These are phyloP conservation scores for Chrysanthemum seticuspe DNA, from an alignment of 129 eudicot genomes.

Conservation along the genomic window DNA sequence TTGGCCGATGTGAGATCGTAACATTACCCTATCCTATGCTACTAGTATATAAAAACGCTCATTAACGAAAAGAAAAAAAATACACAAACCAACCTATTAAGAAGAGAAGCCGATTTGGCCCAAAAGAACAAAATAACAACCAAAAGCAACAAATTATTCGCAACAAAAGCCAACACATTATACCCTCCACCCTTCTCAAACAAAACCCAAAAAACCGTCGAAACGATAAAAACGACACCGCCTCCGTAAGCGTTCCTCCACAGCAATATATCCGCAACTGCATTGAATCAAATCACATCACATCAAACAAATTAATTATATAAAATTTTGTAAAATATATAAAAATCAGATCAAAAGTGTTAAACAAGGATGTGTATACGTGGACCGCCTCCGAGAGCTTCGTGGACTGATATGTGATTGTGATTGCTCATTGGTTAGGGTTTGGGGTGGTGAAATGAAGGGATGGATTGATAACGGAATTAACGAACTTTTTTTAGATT, in stretches of 20 bases:
- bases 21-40: too few species aligned
- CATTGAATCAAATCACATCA: slow-evolving; percentile 19
- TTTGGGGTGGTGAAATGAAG: slow-evolving; percentile 10
- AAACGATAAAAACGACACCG: slow-evolving; percentile 35
- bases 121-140: slow-evolving; percentile 81
- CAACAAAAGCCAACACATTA: slow-evolving; percentile 51
- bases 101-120: slow-evolving; percentile 93
- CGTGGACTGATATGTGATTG: slow-evolving; percentile 61
- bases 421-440: slow-evolving; percentile 67
- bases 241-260: slow-evolving; percentile 65
- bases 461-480: too few species aligned
- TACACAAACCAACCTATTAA: slow-evolving; percentile 52
- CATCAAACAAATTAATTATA: background rate
- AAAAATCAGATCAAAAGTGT: background rate
- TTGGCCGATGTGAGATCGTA: too few species aligned
- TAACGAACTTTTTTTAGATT: too few species aligned
- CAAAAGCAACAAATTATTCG: slow-evolving; percentile 76
- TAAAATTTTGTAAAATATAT: background rate
- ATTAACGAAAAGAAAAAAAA: too few species aligned
- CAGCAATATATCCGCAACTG: slow-evolving; percentile 89
- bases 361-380: slow-evolving; percentile 37
- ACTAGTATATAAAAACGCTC: too few species aligned
- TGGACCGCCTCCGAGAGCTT: slow-evolving; percentile 83
- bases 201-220: slow-evolving; percentile 63
- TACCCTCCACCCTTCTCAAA: slow-evolving; percentile 67